A percentile compares a stretch with the other conserved stretches of the same genome.
These are phyloP conservation scores for Neckera pumila DNA, from an alignment of 225 moss, liverwort and hornwort genomes.

Conservation along the genomic window DNA sequence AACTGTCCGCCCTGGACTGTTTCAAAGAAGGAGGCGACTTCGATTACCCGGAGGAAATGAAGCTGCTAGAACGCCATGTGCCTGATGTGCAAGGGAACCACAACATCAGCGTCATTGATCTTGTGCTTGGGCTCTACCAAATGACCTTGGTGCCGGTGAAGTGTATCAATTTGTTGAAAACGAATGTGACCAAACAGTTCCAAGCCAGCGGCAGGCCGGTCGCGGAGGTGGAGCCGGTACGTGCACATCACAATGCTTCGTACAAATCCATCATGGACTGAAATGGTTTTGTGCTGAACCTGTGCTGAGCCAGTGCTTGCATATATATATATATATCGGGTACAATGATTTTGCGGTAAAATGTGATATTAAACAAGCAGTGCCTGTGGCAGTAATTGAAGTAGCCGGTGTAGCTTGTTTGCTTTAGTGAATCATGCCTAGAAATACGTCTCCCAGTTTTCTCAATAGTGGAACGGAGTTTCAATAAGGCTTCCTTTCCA, in stretches of 20 bases:
- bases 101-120: constrained; percentile 29
- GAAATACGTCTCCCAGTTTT: not conserved
- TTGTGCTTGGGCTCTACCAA: constrained; percentile 24
- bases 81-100: constrained; percentile 22
- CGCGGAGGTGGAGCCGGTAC: constrained; percentile 14
- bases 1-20: constrained; percentile 65
- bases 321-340: not conserved
- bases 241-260: not conserved
- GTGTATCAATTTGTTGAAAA: constrained; percentile 14
- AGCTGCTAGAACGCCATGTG: constrained; percentile 53
- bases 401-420: not conserved
- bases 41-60: constrained; percentile 68
- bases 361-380: too few relatives aligned
- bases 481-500: not conserved
- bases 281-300: not conserved
- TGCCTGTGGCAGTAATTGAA: not conserved
- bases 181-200: constrained; percentile 31
- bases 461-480: not conserved
- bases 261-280: too few relatives aligned
- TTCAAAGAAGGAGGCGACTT: constrained; percentile 76
- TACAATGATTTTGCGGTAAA: not conserved
- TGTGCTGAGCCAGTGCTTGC: not conserved
- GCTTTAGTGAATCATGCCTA: not conserved
- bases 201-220: not conserved
- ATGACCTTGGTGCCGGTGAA: constrained; percentile 24